A percentile compares a stretch with the other conserved stretches of the same genome.
Conservation (phyloP, 208 protist species). For the Crithidia mellificae region DNA sequence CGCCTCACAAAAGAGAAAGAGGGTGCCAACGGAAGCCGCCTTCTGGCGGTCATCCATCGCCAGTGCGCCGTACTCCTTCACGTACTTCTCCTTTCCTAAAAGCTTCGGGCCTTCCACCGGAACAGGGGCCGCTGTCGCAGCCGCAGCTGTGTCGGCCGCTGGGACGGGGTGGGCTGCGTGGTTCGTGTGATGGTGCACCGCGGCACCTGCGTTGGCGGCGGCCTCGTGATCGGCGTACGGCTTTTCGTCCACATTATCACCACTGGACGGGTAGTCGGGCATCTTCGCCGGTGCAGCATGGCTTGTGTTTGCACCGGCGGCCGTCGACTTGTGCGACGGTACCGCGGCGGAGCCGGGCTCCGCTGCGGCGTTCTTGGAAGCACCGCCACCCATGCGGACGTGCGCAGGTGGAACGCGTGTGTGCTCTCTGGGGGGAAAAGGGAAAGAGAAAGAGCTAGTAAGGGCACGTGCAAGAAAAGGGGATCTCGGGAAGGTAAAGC, state of each 20-base stretch:
- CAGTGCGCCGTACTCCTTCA: conserved; percentile 77
- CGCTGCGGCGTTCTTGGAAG: conserved; percentile 3
- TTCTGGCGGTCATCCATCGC: conserved; percentile 64
- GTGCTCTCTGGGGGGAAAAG: too few species aligned
- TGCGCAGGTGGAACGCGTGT: too few species aligned
- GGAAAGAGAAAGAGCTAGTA: too few species aligned
- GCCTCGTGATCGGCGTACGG: neutral
- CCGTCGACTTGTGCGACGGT: neutral
- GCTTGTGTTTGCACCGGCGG: neutral
- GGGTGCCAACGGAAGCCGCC: conserved; percentile 30
- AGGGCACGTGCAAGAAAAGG: too few species aligned
- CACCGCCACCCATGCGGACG: conserved; percentile 15
- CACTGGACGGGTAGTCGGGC: neutral
- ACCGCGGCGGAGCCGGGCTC: neutral
- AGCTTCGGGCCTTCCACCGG: conserved; percentile 22
- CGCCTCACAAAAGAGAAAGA: conserved; percentile 72
- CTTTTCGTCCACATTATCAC: neutral
- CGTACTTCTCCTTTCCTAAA: conserved; percentile 83
- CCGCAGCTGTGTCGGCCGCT: neutral
- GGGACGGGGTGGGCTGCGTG: neutral
- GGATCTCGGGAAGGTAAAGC: too few species aligned
- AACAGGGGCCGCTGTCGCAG: neutral
- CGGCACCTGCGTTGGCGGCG: neutral
- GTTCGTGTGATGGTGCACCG: neutral
- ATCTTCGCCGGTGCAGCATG: neutral